A percentile compares a stretch with the other conserved stretches of the same genome.
phyloP scores from a whole-genome alignment of 768 basidiomycete genomes.

The Daedalea quercina region DNA sequence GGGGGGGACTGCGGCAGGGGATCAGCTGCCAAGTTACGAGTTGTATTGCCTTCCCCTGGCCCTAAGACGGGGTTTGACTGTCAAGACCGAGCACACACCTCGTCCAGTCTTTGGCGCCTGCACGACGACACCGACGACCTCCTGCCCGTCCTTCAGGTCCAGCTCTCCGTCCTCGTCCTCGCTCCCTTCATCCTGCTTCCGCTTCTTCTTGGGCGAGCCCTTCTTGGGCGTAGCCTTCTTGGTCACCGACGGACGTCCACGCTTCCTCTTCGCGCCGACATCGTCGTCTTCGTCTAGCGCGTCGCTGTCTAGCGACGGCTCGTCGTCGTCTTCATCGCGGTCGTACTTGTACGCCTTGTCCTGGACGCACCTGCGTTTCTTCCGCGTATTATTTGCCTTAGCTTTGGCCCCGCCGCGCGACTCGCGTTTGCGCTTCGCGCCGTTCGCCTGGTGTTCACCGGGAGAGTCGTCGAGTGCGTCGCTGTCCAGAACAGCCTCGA shows the following conservation, averaged over 20 bases:
- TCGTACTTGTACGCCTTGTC: not conserved
- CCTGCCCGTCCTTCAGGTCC: constrained; percentile 56
- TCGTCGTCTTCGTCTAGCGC: constrained; percentile 22
- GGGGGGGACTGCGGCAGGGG: constrained; percentile 53
- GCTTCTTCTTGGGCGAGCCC: constrained; percentile 16
- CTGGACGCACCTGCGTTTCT: not conserved
- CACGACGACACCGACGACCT: constrained; percentile 70
- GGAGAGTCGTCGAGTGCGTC: not conserved
- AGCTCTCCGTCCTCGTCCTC: constrained; percentile 35
- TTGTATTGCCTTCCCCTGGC: no score
- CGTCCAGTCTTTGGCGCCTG: constrained; percentile 79
- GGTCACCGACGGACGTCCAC: constrained; percentile 16
- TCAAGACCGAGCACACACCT: constrained; percentile 48
- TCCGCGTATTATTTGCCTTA: no score
- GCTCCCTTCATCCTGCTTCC: constrained; percentile 34
- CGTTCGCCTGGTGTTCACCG: not conserved
- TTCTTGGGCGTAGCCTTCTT: constrained; percentile 13
- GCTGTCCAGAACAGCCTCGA: not conserved
- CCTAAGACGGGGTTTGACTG: no score
- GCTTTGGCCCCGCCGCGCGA: not conserved
- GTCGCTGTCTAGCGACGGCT: constrained; percentile 9
- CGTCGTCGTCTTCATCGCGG: constrained; percentile 9
- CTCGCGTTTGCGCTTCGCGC: constrained; percentile 21
- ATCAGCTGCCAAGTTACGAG: no score
- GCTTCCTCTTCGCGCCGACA: constrained; percentile 19